Conservation (phyloP, 805 yeast species). For the Pichia gijzeniarum region DNA sequence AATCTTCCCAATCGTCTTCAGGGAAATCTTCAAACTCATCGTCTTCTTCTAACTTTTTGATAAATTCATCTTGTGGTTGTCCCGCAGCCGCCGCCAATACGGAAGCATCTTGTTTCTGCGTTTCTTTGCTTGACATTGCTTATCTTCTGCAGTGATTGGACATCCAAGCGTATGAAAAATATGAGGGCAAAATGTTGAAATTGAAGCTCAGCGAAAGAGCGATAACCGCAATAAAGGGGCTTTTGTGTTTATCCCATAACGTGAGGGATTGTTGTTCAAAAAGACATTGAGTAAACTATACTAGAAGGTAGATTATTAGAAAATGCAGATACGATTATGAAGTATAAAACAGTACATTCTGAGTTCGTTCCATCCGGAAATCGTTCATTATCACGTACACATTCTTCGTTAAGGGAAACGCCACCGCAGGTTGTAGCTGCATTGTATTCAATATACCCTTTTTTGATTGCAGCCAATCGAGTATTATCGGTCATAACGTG, state of each 20-base stretch:
- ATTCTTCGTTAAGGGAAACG: slow-evolving; percentile 19
- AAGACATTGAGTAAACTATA: too few relatives aligned
- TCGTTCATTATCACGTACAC: slow-evolving; percentile 1
- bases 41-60: slow-evolving; percentile 85
- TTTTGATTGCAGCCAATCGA: slow-evolving; percentile 38
- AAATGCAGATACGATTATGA: neutral
- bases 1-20: slow-evolving; percentile 73
- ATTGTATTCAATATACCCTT: slow-evolving; percentile 42
- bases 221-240: slow-evolving; percentile 1
- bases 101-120: neutral
- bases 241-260: too few relatives aligned
- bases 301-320: too few relatives aligned
- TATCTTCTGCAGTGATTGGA: too few relatives aligned
- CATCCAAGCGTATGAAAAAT: too few relatives aligned
- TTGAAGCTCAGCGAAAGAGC: too few relatives aligned
- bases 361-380: slow-evolving; percentile 15
- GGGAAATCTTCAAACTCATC: slow-evolving; percentile 98
- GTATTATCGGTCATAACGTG: slow-evolving; percentile 43
- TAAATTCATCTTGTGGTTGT: slow-evolving; percentile 21
- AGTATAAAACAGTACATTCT: slow-evolving; percentile 11
- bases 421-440: slow-evolving; percentile 43
- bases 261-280: too few relatives aligned
- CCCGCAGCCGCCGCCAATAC: neutral
- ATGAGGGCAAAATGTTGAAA: too few relatives aligned
- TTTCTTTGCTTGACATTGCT: slow-evolving; percentile 1